Evolutionary conservation across 2,329 filamentous ascomycete genomes (phyloP).

Genomic region (Trichoderma gracile): DNA sequence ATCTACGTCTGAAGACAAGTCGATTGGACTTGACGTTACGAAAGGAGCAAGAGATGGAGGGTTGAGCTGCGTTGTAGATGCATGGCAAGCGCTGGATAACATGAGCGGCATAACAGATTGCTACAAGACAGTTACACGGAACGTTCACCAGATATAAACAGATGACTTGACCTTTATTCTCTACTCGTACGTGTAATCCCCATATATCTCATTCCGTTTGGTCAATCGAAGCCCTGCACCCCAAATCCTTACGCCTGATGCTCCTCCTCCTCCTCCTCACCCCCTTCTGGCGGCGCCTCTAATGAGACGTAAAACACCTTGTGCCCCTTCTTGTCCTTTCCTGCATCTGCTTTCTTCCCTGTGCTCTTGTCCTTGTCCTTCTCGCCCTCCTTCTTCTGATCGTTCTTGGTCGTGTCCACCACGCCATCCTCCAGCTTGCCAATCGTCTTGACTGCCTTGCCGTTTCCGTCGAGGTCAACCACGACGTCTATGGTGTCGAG

Average conservation of each 20-base stretch:
- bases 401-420: conserved; percentile 40
- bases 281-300: conserved; percentile 33
- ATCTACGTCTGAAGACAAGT: no score
- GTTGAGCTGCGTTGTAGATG: background rate
- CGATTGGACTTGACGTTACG: background rate
- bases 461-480: conserved; percentile 54
- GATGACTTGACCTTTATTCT: background rate
- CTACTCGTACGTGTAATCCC: background rate
- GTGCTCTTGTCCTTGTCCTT: conserved; percentile 28
- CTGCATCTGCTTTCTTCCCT: conserved; percentile 28
- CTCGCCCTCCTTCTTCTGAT: conserved; percentile 33
- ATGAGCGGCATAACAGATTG: background rate
- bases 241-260: background rate
- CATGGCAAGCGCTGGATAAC: background rate
- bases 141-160: background rate
- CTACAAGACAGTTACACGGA: background rate
- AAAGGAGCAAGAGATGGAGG: background rate
- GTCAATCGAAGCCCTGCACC: no score
- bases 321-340: conserved; percentile 30
- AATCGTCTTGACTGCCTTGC: conserved; percentile 47
- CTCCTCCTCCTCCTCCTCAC: background rate
- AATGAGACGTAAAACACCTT: conserved; percentile 40
- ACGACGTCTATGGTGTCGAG: conserved; percentile 57
- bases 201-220: background rate
- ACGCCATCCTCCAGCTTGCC: conserved; percentile 42